These are phyloP conservation scores for Paracoccidioides lutzii DNA, from an alignment of 2,329 filamentous ascomycete species.

Conservation along the genomic window DNA sequence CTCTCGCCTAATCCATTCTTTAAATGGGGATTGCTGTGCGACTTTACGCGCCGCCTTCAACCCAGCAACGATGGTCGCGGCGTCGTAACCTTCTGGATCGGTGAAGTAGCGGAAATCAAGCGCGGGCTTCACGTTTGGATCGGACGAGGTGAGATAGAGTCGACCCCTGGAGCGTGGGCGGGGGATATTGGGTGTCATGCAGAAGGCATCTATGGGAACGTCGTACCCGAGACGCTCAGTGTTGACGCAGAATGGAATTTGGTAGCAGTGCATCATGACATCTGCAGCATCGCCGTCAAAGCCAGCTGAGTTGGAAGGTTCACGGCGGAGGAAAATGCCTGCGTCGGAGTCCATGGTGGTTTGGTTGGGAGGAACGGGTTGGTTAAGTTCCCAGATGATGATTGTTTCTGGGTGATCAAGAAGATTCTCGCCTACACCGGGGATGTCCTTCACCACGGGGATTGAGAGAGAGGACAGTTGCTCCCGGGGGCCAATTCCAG, in stretches of 20 bases:
- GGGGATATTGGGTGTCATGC: conserved; percentile 86
- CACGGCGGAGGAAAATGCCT: conserved; percentile 73
- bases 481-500: conserved; percentile 40
- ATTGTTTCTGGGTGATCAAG: conserved; percentile 54
- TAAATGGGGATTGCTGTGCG: conserved; percentile 63
- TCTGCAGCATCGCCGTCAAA: conserved; percentile 66
- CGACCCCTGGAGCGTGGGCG: conserved; percentile 66
- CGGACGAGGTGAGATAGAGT: conserved; percentile 62
- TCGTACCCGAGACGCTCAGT: conserved; percentile 68
- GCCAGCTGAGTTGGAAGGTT: conserved; percentile 54
- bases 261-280: conserved; percentile 95
- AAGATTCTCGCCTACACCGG: conserved; percentile 52
- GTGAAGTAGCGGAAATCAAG: conserved; percentile 87
- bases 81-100: conserved; percentile 73
- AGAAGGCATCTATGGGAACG: conserved; percentile 63
- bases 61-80: conserved; percentile 64
- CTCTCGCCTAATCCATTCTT: conserved; percentile 70
- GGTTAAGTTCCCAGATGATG: conserved; percentile 68
- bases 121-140: conserved; percentile 65
- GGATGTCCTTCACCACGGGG: conserved; percentile 46
- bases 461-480: conserved; percentile 41
- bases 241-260: conserved; percentile 84
- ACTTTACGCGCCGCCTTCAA: conserved; percentile 66
- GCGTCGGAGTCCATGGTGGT: conserved; percentile 88
- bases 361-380: conserved; percentile 62